phyloP scores from a whole-genome alignment of 2,329 filamentous ascomycete species.

The Polytolypa hystricis region DNA sequence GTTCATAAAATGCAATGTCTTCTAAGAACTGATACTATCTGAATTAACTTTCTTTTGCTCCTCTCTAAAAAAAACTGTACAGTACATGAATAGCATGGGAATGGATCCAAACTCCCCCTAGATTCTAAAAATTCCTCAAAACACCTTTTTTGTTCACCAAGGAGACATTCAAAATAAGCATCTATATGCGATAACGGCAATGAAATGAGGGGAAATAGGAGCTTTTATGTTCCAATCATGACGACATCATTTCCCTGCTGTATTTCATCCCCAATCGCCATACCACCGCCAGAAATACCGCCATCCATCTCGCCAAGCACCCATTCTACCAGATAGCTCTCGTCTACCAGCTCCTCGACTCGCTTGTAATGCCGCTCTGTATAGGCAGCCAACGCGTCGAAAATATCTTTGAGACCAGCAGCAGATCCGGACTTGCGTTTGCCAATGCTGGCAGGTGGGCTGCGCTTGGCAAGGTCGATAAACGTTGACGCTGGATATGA shows the following conservation, averaged over 20 bases:
- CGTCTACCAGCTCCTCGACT: constrained; percentile 80
- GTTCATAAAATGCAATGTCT: too few species aligned
- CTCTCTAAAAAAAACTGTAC: too few species aligned
- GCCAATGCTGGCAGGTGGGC: constrained; percentile 14
- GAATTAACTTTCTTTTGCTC: too few species aligned
- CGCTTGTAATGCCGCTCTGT: constrained; percentile 87
- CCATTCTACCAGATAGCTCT: constrained; percentile 90
- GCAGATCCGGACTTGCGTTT: constrained; percentile 22
- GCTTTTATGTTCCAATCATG: constrained; percentile 26
- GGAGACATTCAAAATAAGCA: too few species aligned
- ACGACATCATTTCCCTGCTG: constrained; percentile 29
- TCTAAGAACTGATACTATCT: too few species aligned
- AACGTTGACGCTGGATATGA: constrained; percentile 72
- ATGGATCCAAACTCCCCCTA: too few species aligned
- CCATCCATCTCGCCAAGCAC: constrained; percentile 86
- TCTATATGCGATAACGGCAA: too few species aligned
- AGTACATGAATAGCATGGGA: too few species aligned
- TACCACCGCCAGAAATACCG: constrained; percentile 21
- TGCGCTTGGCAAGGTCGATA: constrained; percentile 48
- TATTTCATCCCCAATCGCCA: constrained; percentile 13
- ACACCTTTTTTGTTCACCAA: too few species aligned
- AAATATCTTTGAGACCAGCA: constrained; percentile 61
- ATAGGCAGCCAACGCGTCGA: constrained; percentile 80
- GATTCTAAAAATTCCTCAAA: too few species aligned
- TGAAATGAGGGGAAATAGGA: not conserved